phyloP scores from a whole-genome alignment of 2,329 filamentous ascomycete genomes.

The Akanthomyces dipterigenus region DNA sequence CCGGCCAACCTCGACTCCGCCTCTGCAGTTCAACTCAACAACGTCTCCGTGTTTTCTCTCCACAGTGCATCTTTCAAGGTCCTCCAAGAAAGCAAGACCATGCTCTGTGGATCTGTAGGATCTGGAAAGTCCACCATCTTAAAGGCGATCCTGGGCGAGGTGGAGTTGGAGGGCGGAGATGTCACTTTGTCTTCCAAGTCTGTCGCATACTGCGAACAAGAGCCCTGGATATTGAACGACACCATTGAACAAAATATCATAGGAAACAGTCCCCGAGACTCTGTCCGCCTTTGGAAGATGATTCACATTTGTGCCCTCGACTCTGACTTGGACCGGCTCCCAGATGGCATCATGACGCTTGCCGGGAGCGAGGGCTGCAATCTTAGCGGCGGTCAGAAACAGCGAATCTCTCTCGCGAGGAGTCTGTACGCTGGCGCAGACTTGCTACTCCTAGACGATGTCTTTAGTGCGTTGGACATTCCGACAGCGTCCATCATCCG shows the following conservation, averaged over 20 bases:
- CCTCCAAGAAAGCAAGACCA: constrained; percentile 12
- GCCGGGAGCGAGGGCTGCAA: constrained; percentile 31
- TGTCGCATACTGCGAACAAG: constrained; percentile 20
- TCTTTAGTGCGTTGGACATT: constrained; percentile 26
- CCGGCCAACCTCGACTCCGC: too few species aligned
- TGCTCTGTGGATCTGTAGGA: constrained; percentile 28
- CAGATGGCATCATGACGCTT: constrained; percentile 25
- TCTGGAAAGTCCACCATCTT: constrained; percentile 30
- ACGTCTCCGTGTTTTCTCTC: not conserved
- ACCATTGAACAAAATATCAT: constrained; percentile 28
- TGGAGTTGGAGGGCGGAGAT: not conserved
- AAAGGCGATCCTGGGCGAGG: constrained; percentile 25
- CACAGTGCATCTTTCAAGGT: not conserved
- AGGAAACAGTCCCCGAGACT: constrained; percentile 16
- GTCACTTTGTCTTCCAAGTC: constrained; percentile 1
- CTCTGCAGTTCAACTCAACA: too few species aligned
- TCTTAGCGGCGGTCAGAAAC: constrained; percentile 24
- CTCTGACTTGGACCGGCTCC: constrained; percentile 22
- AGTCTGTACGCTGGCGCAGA: constrained; percentile 21
- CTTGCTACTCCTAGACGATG: constrained; percentile 24
- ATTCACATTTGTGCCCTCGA: constrained; percentile 18
- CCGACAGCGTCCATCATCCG: constrained; percentile 14
- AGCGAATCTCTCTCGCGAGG: constrained; percentile 18
- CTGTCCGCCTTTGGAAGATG: constrained; percentile 22
- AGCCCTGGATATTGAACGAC: constrained; percentile 23